Evolutionary conservation across 345 rosid genomes (phyloP).

Genomic region (Mallotus nudiflorus): DNA sequence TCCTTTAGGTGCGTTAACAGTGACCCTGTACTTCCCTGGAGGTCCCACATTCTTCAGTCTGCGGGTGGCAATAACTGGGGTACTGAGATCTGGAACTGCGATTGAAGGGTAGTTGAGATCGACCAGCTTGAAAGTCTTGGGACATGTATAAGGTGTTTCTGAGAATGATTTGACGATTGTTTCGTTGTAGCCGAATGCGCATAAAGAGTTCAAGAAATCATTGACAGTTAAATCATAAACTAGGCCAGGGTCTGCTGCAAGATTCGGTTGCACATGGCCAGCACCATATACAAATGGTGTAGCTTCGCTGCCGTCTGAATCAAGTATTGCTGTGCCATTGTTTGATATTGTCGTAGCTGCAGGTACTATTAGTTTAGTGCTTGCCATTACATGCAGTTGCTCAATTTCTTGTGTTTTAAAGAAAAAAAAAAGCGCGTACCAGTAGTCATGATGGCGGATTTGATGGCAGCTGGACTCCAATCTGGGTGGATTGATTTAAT

Average conservation of each 20-base stretch:
- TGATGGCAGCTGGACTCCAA: conserved; percentile 51
- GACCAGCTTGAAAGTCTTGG: conserved; percentile 21
- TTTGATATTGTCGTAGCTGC: conserved; percentile 13
- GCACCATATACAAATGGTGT: conserved; percentile 35
- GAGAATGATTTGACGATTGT: not conserved
- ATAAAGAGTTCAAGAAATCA: conserved; percentile 28
- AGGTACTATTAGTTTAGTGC: not conserved
- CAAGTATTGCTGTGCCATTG: conserved; percentile 11
- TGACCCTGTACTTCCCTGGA: conserved; percentile 6
- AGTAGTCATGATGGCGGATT: conserved; percentile 51
- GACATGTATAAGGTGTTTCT: conserved; percentile 20
- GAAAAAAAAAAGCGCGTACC: conserved; percentile 13
- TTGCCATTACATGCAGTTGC: no score
- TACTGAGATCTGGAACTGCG: conserved; percentile 23
- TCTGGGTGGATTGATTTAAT: conserved; percentile 39
- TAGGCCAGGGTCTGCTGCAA: conserved; percentile 32
- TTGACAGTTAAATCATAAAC: conserved; percentile 22
- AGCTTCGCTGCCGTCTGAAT: not conserved
- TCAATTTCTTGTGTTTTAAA: no score
- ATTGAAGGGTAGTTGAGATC: conserved; percentile 55
- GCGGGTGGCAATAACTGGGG: not conserved
- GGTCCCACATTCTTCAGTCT: conserved; percentile 13
- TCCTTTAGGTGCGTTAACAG: not conserved
- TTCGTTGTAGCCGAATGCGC: conserved; percentile 15
- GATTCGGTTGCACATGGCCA: conserved; percentile 28